These are phyloP conservation scores for Parasarocladium wereldwijsianum DNA, from an alignment of 2,329 filamentous ascomycete species.

Conservation along the genomic window DNA sequence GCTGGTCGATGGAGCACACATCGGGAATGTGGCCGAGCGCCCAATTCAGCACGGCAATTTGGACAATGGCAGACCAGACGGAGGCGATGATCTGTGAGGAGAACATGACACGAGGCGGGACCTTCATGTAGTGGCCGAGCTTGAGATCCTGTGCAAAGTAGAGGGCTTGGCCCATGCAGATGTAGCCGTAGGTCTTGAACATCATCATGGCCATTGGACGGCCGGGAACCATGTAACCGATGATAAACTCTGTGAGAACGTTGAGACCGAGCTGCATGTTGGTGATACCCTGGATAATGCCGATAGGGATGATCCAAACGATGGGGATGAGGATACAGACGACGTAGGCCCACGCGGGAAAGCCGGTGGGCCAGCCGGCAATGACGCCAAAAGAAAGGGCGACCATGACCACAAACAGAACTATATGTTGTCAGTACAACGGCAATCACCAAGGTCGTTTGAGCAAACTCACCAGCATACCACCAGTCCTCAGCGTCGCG, in stretches of 20 bases:
- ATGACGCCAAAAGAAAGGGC: conserved; percentile 39
- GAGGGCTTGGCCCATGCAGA: conserved; percentile 51
- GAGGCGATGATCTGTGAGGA: conserved; percentile 43
- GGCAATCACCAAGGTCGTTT: conserved; percentile 5
- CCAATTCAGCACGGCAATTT: conserved; percentile 53
- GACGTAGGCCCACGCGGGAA: conserved; percentile 43
- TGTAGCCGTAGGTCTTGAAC: conserved; percentile 62
- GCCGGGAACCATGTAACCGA: conserved; percentile 60
- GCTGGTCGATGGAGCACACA: conserved; percentile 40
- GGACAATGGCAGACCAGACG: conserved; percentile 45
- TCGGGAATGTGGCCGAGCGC: conserved; percentile 45
- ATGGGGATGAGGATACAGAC: conserved; percentile 42
- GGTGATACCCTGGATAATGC: conserved; percentile 45
- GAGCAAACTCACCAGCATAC: conserved; percentile 34
- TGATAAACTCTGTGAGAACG: conserved; percentile 58
- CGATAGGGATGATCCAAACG: conserved; percentile 45
- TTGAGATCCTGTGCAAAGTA: conserved; percentile 54
- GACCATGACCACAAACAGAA: conserved; percentile 37
- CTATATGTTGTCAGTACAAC: conserved; percentile 9
- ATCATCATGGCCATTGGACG: conserved; percentile 61
- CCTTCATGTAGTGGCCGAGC: conserved; percentile 55
- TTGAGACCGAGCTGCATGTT: conserved; percentile 53
- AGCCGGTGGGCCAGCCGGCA: conserved; percentile 38
- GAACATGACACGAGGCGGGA: conserved; percentile 47
- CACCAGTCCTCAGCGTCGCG: conserved; percentile 45